Evolutionary conservation across 495 filamentous ascomycete genomes (phyloP).

Genomic region (Aspergillus ostianus): DNA sequence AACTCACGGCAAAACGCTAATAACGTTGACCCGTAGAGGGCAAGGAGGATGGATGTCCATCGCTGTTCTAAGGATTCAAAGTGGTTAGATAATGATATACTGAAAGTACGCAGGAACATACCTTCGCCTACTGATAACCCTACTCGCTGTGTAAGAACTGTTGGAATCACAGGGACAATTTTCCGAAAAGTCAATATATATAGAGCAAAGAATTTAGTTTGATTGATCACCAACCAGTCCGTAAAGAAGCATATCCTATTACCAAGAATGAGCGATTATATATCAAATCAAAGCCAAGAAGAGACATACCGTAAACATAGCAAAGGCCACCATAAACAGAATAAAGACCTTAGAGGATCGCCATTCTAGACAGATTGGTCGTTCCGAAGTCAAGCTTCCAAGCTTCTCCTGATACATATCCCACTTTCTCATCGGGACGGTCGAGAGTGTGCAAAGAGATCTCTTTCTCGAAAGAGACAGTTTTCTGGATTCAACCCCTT

Average conservation of each 20-base stretch:
- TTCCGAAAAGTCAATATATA: conserved; percentile 14
- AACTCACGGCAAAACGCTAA: conserved; percentile 31
- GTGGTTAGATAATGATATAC: conserved; percentile 1
- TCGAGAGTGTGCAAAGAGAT: neutral
- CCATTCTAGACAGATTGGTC: neutral
- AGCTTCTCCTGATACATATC: neutral
- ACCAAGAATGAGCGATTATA: neutral
- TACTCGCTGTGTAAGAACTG: conserved; percentile 59
- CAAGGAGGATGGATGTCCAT: neutral
- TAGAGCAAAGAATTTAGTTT: neutral
- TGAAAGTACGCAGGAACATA: conserved; percentile 12
- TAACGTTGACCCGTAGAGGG: neutral
- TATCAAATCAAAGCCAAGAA: neutral
- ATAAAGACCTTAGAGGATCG: conserved; percentile 14
- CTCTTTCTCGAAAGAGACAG: neutral
- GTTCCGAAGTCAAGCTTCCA: neutral
- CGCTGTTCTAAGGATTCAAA: conserved; percentile 22
- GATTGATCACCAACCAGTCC: conserved; percentile 46
- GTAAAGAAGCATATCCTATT: conserved; percentile 74
- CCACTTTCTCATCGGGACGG: neutral
- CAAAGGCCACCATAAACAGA: conserved; percentile 7
- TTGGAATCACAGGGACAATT: conserved; percentile 80
- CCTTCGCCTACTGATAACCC: conserved; percentile 54
- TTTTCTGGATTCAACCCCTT: neutral
- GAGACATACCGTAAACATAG: conserved; percentile 7